These are phyloP conservation scores for Trebouxia sp. DNA, from an alignment of 139 green algal genomes.

Conservation along the genomic window DNA sequence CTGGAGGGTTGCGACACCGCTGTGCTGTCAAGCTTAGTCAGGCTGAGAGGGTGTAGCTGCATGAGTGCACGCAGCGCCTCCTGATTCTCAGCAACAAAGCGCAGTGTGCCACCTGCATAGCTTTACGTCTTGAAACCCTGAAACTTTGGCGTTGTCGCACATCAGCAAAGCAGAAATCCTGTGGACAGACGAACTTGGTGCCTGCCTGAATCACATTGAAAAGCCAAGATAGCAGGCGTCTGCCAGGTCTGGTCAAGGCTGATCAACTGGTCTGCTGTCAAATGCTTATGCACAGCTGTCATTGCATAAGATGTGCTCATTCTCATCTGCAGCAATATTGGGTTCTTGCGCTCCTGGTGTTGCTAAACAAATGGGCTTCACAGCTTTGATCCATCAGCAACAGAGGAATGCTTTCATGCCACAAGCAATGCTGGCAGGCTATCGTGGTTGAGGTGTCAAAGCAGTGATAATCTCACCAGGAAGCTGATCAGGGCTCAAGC, in stretches of 20 bases:
- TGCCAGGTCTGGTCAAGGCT: too few relatives aligned
- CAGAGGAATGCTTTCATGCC: not conserved
- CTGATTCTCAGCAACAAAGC: constrained; percentile 23
- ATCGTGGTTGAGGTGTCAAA: not conserved
- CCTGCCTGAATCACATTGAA: not conserved
- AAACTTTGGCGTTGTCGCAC: too few relatives aligned
- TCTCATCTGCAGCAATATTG: too few relatives aligned
- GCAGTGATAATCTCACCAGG: constrained; percentile 22
- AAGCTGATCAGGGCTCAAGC: constrained; percentile 24
- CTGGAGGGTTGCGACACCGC: not conserved
- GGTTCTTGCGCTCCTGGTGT: too few relatives aligned
- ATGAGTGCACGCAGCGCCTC: constrained; percentile 13
- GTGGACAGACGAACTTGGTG: too few relatives aligned
- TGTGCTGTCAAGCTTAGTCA: constrained; percentile 11
- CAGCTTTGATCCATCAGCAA: too few relatives aligned
- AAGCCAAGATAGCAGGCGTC: too few relatives aligned
- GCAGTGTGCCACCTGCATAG: constrained; percentile 2
- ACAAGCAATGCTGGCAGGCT: not conserved
- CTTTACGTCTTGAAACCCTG: too few relatives aligned
- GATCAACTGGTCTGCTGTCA: too few relatives aligned
- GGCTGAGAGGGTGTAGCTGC: constrained; percentile 32
- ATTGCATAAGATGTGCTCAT: too few relatives aligned
- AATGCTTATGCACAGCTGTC: not conserved
- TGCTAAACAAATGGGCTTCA: too few relatives aligned
- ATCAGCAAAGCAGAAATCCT: too few relatives aligned